Evolutionary conservation across 2,329 filamentous ascomycete genomes (phyloP).

Genomic region (Beauveria brongniartii): DNA sequence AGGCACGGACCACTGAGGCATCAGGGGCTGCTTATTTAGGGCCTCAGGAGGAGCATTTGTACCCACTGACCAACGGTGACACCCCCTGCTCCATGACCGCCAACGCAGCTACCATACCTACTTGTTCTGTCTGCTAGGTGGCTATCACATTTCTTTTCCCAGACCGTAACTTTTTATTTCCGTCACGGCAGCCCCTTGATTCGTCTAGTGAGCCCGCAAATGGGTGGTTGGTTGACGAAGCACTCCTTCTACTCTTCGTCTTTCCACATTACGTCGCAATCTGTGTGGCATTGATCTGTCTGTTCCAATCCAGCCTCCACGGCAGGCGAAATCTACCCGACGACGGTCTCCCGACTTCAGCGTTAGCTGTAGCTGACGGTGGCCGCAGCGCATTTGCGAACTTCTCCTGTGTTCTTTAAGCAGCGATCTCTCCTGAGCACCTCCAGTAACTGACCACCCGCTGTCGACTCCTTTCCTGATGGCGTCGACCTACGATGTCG

Average conservation of each 20-base stretch:
- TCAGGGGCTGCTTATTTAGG: conserved; percentile 8
- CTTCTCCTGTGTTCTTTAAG: background rate
- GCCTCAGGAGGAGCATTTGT: conserved; percentile 6
- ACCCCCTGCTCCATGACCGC: conserved; percentile 4
- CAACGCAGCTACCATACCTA: background rate
- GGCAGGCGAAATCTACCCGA: background rate
- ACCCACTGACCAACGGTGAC: conserved; percentile 10
- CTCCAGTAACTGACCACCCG: background rate
- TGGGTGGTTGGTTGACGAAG: background rate
- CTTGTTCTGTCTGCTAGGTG: conserved; percentile 1
- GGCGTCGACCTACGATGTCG: conserved; percentile 93
- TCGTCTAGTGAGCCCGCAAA: background rate
- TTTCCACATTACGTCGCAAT: background rate
- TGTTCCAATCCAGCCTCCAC: background rate
- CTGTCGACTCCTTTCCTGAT: conserved; percentile 41
- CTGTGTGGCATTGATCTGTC: conserved; percentile 1
- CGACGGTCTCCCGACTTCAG: background rate
- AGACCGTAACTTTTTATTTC: conserved; percentile 1
- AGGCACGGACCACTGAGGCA: conserved; percentile 10
- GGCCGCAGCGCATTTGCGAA: background rate
- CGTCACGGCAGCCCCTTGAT: conserved; percentile 5
- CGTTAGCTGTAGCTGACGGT: conserved; percentile 2
- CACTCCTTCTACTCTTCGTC: background rate
- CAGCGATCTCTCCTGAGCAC: background rate
- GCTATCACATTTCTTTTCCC: background rate